Percentiles rank a stretch among this genome's conserved stretches.
Evolutionary conservation across 2,329 filamentous ascomycete genomes (phyloP).

Genomic region (Neonectria faginata): DNA sequence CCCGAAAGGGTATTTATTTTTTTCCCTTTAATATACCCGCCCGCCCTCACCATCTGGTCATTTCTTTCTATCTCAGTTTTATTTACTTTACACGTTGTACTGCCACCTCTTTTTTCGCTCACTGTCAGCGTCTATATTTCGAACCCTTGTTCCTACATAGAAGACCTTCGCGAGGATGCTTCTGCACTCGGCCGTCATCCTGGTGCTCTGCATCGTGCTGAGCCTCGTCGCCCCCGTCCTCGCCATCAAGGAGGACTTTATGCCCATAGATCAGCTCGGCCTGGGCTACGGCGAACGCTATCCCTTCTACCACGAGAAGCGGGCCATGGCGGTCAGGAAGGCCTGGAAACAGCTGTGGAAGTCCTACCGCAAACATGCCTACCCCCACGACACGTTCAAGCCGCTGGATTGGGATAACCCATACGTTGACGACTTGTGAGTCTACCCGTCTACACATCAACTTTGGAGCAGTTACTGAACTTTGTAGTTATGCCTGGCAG

Average conservation of each 20-base stretch:
- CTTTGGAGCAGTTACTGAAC: too few species aligned
- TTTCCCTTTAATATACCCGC: background rate
- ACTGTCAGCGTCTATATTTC: background rate
- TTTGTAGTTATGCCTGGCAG: background rate
- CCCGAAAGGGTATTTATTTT: background rate
- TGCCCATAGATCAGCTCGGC: background rate
- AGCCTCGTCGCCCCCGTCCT: background rate
- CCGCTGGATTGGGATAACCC: background rate
- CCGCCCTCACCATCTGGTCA: background rate
- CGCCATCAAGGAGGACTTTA: background rate
- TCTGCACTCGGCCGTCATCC: background rate
- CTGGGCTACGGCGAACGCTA: background rate
- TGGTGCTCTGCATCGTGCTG: background rate
- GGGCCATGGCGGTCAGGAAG: background rate
- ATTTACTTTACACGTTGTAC: background rate
- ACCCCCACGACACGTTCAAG: background rate
- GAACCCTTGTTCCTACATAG: too few species aligned
- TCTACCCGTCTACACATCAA: background rate
- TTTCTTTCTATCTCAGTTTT: background rate
- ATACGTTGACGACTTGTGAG: background rate
- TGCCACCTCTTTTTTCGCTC: background rate
- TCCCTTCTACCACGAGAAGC: background rate
- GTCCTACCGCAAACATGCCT: background rate
- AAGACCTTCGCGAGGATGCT: background rate
- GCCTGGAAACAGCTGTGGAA: background rate